phyloP scores from a whole-genome alignment of 441 rosid species.

The Metrosideros polymorpha region DNA sequence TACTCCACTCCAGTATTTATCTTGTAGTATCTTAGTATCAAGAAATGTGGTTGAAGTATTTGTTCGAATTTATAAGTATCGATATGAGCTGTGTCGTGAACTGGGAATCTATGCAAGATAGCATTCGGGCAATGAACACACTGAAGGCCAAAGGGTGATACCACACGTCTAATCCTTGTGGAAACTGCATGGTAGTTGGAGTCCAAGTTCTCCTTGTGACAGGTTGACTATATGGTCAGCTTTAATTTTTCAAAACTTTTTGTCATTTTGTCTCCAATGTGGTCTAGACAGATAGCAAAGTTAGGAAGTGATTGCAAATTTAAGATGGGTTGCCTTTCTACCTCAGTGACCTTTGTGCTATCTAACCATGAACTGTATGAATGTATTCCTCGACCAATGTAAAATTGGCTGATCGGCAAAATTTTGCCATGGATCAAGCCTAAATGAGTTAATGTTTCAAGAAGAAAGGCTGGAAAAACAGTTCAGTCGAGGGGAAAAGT shows the following conservation, averaged over 20 bases:
- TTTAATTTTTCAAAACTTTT: not conserved
- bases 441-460: not conserved
- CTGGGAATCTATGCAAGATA: not conserved
- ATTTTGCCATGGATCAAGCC: not conserved
- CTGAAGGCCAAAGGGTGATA: not conserved
- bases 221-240: not conserved
- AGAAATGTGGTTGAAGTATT: not conserved
- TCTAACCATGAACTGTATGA: not conserved
- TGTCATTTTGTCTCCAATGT: not conserved
- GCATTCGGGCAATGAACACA: not conserved
- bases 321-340: not conserved
- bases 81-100: not conserved
- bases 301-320: not conserved
- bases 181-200: not conserved
- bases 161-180: not conserved
- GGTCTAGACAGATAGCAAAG: not conserved
- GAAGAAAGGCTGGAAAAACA: not conserved
- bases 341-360: not conserved
- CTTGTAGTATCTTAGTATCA: not conserved
- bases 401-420: not conserved
- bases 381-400: not conserved
- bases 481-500: not conserved
- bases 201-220: not conserved
- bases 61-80: not conserved
- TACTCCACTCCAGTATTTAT: not conserved